A percentile compares a stretch with the other conserved stretches of the same genome.
phyloP scores from a whole-genome alignment of 163 green algal genomes.

The Chlorella variabilis region DNA sequence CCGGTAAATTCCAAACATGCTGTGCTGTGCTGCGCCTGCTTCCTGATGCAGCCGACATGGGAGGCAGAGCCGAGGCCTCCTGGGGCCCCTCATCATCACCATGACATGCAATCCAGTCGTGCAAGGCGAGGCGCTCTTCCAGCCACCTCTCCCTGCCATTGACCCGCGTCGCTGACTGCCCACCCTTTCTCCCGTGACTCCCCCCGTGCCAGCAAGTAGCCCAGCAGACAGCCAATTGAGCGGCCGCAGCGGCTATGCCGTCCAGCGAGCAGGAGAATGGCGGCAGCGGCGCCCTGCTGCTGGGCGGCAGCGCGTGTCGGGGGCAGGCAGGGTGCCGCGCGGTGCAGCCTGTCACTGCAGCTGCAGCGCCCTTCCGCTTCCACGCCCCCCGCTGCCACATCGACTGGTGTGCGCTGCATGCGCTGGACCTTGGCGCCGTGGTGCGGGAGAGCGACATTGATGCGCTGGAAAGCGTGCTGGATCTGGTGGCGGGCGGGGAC shows the following conservation, averaged over 20 bases:
- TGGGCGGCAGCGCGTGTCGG: not conserved
- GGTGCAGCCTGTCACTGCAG: not conserved
- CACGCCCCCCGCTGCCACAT: constrained; percentile 52
- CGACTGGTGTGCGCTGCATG: constrained; percentile 85
- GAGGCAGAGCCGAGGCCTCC: no score
- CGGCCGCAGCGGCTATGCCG: no score
- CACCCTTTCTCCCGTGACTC: no score
- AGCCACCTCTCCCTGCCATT: not conserved
- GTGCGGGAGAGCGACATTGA: constrained; percentile 83
- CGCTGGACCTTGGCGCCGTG: constrained; percentile 78
- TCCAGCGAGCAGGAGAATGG: constrained; percentile 12
- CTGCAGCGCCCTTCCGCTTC: constrained; percentile 45
- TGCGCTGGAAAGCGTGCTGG: constrained; percentile 74
- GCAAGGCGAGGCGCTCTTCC: no score
- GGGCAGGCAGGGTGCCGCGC: not conserved
- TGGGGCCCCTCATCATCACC: no score
- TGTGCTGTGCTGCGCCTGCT: no score
- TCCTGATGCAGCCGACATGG: no score
- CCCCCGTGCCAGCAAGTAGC: no score
- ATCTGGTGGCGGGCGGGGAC: constrained; percentile 77
- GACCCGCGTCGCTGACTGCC: no score
- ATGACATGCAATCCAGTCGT: no score
- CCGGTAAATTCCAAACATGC: no score
- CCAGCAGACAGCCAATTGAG: no score
- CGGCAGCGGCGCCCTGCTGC: not conserved